Base-by-base conservation (phyloP, 106 monocot species). In the Dendrobium officinale region DNA sequence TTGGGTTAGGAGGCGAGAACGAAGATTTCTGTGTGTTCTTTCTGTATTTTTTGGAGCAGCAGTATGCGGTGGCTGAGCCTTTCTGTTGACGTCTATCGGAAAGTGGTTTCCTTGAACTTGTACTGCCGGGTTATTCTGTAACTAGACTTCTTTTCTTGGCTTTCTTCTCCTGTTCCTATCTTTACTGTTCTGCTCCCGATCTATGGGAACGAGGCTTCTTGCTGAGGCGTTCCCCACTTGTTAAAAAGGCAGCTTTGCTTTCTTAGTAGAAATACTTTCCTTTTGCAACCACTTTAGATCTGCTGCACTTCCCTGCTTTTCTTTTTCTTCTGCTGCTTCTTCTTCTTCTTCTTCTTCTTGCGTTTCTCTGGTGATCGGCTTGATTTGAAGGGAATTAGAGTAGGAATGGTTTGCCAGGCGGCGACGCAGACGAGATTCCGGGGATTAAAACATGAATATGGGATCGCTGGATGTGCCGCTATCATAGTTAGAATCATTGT, bases 331-430 rank as follows among this genome's bases (percentile, higher is more conserved):
- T 22, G 37, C 2, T 51, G 2, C 51, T 51, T 64, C 24, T 51
- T 13, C 51, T 51, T 15, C 67, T 83, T 29, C 54, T 22, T n/a
- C 41, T 45, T 27, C n/a, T 82, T 42, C 27, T 51, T 56, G 24
- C 27, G 72, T 20, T 73, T 5, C 76, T 43, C 37, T 13, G 13
- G 26, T 22, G 40, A 51, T 37, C 26, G 10, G 16, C 33, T 67
- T 47, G 6, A 8, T 9, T 49, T 26, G 24, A 68, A 77, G 79
- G 67, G 82, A 77, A 80, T 64, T 72, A 80, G 72, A 86, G 89
- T 86, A 92, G 89, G 84, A 82, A 95, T 95, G 95, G 92, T 95
- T 84, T 85, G 88, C 85, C 90, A 91, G 88, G 92, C 89, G 80
- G 95, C 90, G 2, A 55, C 82, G 48, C 85, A 92, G 87, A 93